Percentiles rank a stretch among this genome's conserved stretches.
Evolutionary conservation across 768 basidiomycete genomes (phyloP).

Genomic region (Boletus fagicola): DNA sequence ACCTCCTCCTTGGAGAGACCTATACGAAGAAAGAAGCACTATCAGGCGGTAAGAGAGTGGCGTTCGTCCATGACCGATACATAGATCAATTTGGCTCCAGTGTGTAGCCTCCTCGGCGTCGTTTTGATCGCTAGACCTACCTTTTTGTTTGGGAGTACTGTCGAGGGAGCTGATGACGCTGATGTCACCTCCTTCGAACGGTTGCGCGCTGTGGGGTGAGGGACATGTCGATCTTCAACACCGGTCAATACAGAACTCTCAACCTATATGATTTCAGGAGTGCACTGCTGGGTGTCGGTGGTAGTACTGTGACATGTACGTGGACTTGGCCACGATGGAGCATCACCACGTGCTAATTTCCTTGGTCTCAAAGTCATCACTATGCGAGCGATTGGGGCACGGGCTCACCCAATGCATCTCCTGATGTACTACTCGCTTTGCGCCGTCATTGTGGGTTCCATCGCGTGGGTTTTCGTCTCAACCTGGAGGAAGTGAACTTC

Average conservation of each 20-base stretch:
- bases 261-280: neutral
- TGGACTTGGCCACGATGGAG: neutral
- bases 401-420: neutral
- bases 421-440: neutral
- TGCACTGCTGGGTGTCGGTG: neutral
- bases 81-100: neutral
- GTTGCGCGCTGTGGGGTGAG: neutral
- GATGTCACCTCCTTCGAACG: neutral
- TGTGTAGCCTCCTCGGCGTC: slow-evolving; percentile 64
- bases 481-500: neutral
- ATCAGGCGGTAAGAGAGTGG: neutral
- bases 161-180: neutral
- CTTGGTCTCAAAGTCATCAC: neutral
- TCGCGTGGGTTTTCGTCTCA: neutral
- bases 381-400: neutral
- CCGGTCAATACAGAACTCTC: neutral
- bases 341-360: neutral
- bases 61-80: neutral
- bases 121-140: slow-evolving; percentile 50
- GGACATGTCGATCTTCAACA: neutral
- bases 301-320: neutral
- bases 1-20: neutral
- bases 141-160: neutral
- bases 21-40: neutral
- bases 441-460: neutral